A percentile compares a stretch with the other conserved stretches of the same genome.
phyloP scores from a whole-genome alignment of 108 stramenopile genomes.

The Cylindrotheca fusiformis region DNA sequence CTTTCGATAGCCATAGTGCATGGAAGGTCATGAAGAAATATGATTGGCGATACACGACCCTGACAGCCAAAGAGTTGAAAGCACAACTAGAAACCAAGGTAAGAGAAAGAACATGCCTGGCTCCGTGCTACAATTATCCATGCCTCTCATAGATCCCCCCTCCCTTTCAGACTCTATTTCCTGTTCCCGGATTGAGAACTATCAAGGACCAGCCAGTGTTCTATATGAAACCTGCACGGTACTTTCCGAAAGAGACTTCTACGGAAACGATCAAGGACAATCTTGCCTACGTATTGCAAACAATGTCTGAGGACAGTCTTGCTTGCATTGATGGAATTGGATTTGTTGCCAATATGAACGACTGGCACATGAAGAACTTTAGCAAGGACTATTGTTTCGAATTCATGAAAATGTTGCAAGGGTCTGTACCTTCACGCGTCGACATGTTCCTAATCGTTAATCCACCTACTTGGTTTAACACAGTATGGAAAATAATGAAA shows the following conservation, averaged over 20 bases:
- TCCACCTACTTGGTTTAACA: constrained; percentile 48
- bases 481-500: constrained; percentile 42
- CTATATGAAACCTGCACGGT: constrained; percentile 52
- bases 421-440: constrained; percentile 40
- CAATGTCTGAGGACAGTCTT: constrained; percentile 27
- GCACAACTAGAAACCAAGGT: constrained; percentile 22
- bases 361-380: constrained; percentile 52
- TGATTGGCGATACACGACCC: constrained; percentile 28
- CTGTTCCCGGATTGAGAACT: constrained; percentile 44
- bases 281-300: constrained; percentile 42
- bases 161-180: constrained; percentile 35
- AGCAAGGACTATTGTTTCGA: constrained; percentile 31
- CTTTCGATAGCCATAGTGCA: constrained; percentile 26
- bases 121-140: background rate
- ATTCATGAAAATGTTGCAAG: constrained; percentile 53
- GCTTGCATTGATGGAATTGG: constrained; percentile 39
- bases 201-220: constrained; percentile 34
- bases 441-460: constrained; percentile 54
- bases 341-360: constrained; percentile 50
- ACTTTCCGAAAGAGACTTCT: constrained; percentile 42
- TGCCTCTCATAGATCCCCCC: background rate
- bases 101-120: background rate
- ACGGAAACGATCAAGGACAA: constrained; percentile 47
- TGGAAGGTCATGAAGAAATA: constrained; percentile 48
- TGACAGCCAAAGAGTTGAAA: constrained; percentile 24